A percentile compares a stretch with the other conserved stretches of the same genome.
Conservation (phyloP, 2,329 filamentous ascomycete species). For the Hypocreales sp. region DNA sequence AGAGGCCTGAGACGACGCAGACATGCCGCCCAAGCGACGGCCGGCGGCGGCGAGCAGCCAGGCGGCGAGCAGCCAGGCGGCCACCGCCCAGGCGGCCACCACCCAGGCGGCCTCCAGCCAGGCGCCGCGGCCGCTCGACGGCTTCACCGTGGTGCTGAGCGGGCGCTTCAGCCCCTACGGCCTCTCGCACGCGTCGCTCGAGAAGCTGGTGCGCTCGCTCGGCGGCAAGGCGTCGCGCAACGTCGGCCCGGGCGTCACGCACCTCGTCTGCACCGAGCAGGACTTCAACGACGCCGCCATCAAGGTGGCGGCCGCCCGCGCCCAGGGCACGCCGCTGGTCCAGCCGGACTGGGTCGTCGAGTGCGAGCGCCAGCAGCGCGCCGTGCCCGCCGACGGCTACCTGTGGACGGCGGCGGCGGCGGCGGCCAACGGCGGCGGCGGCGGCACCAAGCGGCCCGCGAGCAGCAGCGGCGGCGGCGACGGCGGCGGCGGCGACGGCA, state of each 20-base stretch:
- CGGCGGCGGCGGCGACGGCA: slow-evolving; percentile 8
- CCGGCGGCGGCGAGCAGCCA: slow-evolving; percentile 1
- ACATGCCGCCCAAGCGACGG: too few species aligned
- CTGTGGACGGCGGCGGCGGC: slow-evolving; percentile 7
- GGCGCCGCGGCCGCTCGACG: too few species aligned
- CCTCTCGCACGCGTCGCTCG: slow-evolving; percentile 1
- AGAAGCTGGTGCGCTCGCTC: not conserved
- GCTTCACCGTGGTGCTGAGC: slow-evolving; percentile 1
- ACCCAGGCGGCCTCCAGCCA: too few species aligned
- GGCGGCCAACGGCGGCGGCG: slow-evolving; percentile 4
- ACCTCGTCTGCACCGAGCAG: slow-evolving; percentile 38
- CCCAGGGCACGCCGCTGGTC: slow-evolving; percentile 37
- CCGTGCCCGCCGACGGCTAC: slow-evolving; percentile 10
- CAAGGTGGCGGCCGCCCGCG: slow-evolving; percentile 34
- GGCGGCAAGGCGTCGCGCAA: slow-evolving; percentile 5
- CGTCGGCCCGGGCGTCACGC: slow-evolving; percentile 34
- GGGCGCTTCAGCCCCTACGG: not conserved
- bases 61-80: not conserved
- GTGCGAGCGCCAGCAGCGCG: slow-evolving; percentile 21
- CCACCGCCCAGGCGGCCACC: too few species aligned
- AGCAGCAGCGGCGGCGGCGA: slow-evolving; percentile 7
- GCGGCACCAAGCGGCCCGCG: slow-evolving; percentile 12
- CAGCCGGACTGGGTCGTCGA: slow-evolving; percentile 45
- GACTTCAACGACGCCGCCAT: slow-evolving; percentile 32
- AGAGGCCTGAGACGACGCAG: too few species aligned